Evolutionary conservation across 2,329 filamentous ascomycete species (phyloP).

Genomic region (Botrytis paeoniae): DNA sequence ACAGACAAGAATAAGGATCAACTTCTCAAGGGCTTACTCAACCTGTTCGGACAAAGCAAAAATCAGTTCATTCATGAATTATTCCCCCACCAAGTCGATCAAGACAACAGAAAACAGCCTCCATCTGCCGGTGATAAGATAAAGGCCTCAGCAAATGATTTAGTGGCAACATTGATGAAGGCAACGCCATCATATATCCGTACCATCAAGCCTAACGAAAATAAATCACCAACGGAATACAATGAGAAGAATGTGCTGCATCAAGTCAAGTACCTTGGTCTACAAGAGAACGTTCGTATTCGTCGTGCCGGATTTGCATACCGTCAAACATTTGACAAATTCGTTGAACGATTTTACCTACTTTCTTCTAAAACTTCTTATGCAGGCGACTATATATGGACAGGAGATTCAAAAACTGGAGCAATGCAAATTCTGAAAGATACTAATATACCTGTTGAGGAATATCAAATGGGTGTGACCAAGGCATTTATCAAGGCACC

Average conservation of each 20-base stretch:
- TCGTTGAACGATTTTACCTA: constrained; percentile 94
- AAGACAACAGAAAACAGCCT: constrained; percentile 90
- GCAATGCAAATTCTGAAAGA: constrained; percentile 93
- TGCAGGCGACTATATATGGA: constrained; percentile 96
- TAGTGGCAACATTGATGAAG: constrained; percentile 95
- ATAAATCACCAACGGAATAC: constrained; percentile 93
- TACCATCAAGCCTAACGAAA: constrained; percentile 99
- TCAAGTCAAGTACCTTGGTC: constrained; percentile 97
- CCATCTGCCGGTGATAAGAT: constrained; percentile 97
- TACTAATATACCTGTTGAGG: constrained; percentile 89
- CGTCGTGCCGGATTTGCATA: constrained; percentile 95
- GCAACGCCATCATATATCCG: constrained; percentile 96
- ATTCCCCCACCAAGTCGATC: constrained; percentile 91
- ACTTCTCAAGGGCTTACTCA: constrained; percentile 87
- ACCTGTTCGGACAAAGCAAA: constrained; percentile 76
- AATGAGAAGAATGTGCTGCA: constrained; percentile 90
- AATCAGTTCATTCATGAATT: constrained; percentile 84
- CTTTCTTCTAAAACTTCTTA: constrained; percentile 93
- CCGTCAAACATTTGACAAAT: constrained; percentile 95
- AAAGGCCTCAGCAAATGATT: constrained; percentile 86
- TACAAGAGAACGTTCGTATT: constrained; percentile 99
- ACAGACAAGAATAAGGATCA: constrained; percentile 99
- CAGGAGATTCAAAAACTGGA: constrained; percentile 80
- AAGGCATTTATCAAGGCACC: constrained; percentile 99
- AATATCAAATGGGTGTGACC: constrained; percentile 94